Percentiles rank a stretch among this genome's conserved stretches.
These are phyloP conservation scores for Puccinia horiana DNA, from an alignment of 1,284 basidiomycete genomes.

Conservation along the genomic window DNA sequence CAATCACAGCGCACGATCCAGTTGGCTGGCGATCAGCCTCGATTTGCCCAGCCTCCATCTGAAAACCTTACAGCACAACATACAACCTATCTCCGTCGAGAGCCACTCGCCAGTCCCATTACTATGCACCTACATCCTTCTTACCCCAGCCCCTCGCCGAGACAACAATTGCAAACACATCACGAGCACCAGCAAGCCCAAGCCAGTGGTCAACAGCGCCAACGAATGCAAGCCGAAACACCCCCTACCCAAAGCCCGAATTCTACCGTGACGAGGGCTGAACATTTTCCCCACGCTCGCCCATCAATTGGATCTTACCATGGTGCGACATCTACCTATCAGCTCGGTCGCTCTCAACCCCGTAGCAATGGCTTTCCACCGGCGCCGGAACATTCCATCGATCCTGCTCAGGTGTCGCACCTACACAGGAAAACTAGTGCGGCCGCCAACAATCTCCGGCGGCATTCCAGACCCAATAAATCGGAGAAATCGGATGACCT, in stretches of 20 bases:
- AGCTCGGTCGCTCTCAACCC: neutral
- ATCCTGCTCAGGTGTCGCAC: neutral
- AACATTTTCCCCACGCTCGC: neutral
- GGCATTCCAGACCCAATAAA: neutral
- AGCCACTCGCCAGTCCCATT: neutral
- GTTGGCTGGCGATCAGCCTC: neutral
- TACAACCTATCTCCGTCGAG: neutral
- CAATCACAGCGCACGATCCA: neutral
- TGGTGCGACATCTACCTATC: neutral
- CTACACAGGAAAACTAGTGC: neutral
- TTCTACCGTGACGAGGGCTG: neutral
- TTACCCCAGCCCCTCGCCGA: constrained; percentile 4
- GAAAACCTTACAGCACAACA: neutral
- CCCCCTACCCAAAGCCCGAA: neutral
- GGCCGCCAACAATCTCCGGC: neutral
- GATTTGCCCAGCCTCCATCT: neutral
- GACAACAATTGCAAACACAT: constrained; percentile 26
- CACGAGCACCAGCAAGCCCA: constrained; percentile 26
- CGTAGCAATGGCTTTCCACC: neutral
- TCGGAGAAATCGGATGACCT: neutral
- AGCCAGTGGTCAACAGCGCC: neutral
- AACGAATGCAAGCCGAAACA: neutral
- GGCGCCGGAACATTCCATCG: neutral
- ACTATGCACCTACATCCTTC: constrained; percentile 11
- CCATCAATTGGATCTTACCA: neutral